phyloP scores from a whole-genome alignment of 2,329 filamentous ascomycete species.

The Talaromyces sp. region DNA sequence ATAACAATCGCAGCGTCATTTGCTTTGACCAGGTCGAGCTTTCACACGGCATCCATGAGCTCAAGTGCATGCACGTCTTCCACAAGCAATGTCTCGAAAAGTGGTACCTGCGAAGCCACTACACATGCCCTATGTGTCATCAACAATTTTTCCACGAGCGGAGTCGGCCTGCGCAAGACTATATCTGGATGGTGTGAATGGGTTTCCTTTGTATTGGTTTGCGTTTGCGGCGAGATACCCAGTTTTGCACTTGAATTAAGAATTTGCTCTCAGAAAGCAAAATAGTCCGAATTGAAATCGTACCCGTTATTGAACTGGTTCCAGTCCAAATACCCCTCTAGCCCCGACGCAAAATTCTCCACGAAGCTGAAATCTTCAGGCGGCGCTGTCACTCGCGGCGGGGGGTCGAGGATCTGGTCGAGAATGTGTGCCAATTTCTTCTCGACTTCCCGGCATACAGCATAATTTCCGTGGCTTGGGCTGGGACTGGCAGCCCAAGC shows the following conservation, averaged over 20 bases:
- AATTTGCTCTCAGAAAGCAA: conserved; percentile 4
- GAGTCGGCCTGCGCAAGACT: conserved; percentile 22
- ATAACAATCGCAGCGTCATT: conserved; percentile 24
- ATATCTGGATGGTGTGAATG: conserved; percentile 32
- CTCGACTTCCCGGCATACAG: conserved; percentile 30
- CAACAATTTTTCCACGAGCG: conserved; percentile 29
- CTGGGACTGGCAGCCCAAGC: conserved; percentile 28
- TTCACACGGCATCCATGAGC: conserved; percentile 31
- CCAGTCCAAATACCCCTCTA: conserved; percentile 30
- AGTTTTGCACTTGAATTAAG: background rate
- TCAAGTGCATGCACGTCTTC: conserved; percentile 36
- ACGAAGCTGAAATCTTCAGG: conserved; percentile 18
- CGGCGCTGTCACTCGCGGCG: conserved; percentile 19
- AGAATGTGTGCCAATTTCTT: conserved; percentile 31
- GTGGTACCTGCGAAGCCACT: conserved; percentile 36
- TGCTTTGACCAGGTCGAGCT: conserved; percentile 34
- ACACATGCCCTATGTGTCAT: conserved; percentile 35
- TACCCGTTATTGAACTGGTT: conserved; percentile 25
- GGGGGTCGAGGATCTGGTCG: conserved; percentile 30
- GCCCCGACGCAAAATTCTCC: conserved; percentile 24
- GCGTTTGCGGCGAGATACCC: background rate
- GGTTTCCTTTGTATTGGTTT: background rate
- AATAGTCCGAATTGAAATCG: conserved; percentile 26
- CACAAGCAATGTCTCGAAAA: conserved; percentile 36
- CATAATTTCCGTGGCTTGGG: conserved; percentile 31